Evolutionary conservation across 2,329 filamentous ascomycete species (phyloP).

Genomic region (Ophiostoma triangulosporum): DNA sequence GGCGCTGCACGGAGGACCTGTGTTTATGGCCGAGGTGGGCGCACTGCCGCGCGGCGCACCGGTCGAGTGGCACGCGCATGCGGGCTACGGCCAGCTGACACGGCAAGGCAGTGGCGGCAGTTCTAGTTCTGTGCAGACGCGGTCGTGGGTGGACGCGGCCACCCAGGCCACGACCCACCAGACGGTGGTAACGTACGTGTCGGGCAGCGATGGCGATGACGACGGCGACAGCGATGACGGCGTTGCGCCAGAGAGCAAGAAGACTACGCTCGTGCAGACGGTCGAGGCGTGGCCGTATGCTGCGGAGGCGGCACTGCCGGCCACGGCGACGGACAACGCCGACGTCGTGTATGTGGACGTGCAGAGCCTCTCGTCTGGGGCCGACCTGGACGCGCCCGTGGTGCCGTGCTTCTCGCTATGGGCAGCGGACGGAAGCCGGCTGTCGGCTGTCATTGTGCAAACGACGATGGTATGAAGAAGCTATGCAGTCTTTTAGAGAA

Average conservation of each 20-base stretch:
- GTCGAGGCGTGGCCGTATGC: conserved; percentile 5
- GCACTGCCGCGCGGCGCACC: conserved; percentile 58
- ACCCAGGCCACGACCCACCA: background rate
- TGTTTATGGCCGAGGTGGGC: conserved; percentile 64
- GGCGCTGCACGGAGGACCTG: conserved; percentile 25
- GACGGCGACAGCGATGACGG: conserved; percentile 1
- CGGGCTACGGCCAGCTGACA: conserved; percentile 36
- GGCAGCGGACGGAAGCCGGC: conserved; percentile 22
- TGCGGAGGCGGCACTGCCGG: background rate
- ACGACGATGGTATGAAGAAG: too few relatives aligned
- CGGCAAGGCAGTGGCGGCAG: conserved; percentile 2
- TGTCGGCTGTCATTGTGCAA: conserved; percentile 23
- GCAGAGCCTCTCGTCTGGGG: background rate
- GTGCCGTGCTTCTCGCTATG: conserved; percentile 31
- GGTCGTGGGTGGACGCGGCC: background rate
- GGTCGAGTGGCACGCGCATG: conserved; percentile 72
- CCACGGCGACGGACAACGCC: background rate
- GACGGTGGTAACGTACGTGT: background rate
- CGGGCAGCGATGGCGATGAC: background rate
- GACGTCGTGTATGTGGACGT: conserved; percentile 12
- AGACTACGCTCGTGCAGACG: background rate
- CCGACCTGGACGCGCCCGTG: conserved; percentile 13
- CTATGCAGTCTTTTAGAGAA: background rate
- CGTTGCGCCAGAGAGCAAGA: background rate
- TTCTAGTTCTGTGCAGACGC: background rate